Conservation (phyloP, 306 rosid genomes). For the Psophocarpus tetragonolobus region DNA sequence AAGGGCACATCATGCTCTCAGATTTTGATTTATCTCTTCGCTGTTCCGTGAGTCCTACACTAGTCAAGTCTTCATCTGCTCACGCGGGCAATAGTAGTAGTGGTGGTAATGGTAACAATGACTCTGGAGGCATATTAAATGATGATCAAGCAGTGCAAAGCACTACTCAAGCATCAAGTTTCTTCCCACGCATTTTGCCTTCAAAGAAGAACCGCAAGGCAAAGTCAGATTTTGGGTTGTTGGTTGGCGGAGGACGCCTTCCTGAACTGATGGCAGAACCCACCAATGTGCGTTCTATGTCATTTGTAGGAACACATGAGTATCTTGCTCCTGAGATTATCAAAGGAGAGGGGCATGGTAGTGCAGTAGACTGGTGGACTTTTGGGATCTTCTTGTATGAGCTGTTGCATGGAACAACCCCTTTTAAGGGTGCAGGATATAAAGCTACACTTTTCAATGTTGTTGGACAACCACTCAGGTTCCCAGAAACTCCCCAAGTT, state of each 20-base stretch:
- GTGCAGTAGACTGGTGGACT: conserved; percentile 98
- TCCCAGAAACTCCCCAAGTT: conserved; percentile 69
- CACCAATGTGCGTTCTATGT: conserved; percentile 88
- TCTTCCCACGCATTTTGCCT: conserved; percentile 80
- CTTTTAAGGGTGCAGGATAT: conserved; percentile 81
- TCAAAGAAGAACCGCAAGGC: conserved; percentile 75
- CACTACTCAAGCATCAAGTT: conserved; percentile 51
- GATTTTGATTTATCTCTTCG: conserved; percentile 91
- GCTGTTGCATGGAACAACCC: conserved; percentile 80
- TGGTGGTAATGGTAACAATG: neutral
- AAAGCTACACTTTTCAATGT: conserved; percentile 83
- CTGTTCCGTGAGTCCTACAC: conserved; percentile 79
- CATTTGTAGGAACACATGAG: conserved; percentile 92
- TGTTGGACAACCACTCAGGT: conserved; percentile 82
- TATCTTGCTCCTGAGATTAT: conserved; percentile 93
- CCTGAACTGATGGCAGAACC: conserved; percentile 96
- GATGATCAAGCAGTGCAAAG: conserved; percentile 54
- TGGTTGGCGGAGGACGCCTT: conserved; percentile 58
- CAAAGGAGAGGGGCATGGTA: conserved; percentile 92
- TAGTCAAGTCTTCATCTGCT: conserved; percentile 75
- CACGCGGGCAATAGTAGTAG: conserved; percentile 23
- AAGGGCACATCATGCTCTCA: conserved; percentile 95
- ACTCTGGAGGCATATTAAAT: conserved; percentile 35
- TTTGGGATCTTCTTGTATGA: conserved; percentile 91
- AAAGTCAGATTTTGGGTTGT: conserved; percentile 77